A percentile compares a stretch with the other conserved stretches of the same genome.
These are phyloP conservation scores for Candida ovalis DNA, from an alignment of 805 yeast species.

Conservation along the genomic window DNA sequence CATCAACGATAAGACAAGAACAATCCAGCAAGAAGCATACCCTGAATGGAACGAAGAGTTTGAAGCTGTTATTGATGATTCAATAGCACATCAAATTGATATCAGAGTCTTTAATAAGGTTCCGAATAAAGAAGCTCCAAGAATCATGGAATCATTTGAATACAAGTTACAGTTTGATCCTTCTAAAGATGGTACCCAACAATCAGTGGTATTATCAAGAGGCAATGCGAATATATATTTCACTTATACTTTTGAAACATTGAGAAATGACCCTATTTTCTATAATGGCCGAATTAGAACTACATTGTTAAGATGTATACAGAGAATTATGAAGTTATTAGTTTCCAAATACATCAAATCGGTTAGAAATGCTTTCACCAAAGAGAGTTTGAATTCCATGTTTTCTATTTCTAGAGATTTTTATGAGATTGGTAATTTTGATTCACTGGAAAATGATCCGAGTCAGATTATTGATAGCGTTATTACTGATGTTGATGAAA, in stretches of 20 bases:
- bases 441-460: constrained; percentile 10
- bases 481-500: constrained; percentile 7
- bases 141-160: constrained; percentile 8
- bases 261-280: constrained; percentile 19
- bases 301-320: constrained; percentile 6
- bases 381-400: constrained; percentile 4
- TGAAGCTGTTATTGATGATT: constrained; percentile 12
- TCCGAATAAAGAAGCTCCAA: constrained; percentile 5
- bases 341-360: constrained; percentile 10
- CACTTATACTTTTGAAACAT: constrained; percentile 14
- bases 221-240: constrained; percentile 9
- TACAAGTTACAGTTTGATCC: constrained; percentile 11
- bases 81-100: constrained; percentile 7
- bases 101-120: constrained; percentile 12
- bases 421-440: constrained; percentile 9
- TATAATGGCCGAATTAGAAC: constrained; percentile 17
- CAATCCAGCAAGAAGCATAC: constrained; percentile 9
- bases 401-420: constrained; percentile 6
- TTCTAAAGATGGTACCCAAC: constrained; percentile 13
- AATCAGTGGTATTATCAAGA: constrained; percentile 6
- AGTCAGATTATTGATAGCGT: constrained; percentile 3
- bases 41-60: constrained; percentile 22
- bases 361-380: constrained; percentile 8
- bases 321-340: constrained; percentile 13
- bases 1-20: constrained; percentile 17